Evolutionary conservation across 495 filamentous ascomycete genomes (phyloP).

Genomic region (Extremus antarcticus): DNA sequence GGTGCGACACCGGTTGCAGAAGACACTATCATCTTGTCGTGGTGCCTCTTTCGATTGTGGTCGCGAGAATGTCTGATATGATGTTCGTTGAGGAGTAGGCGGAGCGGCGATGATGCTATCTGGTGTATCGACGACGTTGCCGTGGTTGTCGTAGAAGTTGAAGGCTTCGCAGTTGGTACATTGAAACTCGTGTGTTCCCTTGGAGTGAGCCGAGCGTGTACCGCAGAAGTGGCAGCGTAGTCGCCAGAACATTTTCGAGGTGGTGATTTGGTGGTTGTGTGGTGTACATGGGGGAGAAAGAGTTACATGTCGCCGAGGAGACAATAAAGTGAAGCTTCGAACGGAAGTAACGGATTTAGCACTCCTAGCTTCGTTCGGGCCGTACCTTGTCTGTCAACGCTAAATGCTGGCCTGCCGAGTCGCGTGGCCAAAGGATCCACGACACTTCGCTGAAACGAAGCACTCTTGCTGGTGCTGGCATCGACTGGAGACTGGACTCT

Average conservation of each 20-base stretch:
- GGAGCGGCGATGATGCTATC: slow-evolving; percentile 34
- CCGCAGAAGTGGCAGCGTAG: slow-evolving; percentile 21
- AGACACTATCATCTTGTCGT: slow-evolving; percentile 32
- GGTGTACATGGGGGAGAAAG: not conserved
- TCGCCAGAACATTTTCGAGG: slow-evolving; percentile 7
- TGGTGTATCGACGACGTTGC: slow-evolving; percentile 82
- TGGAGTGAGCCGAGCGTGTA: slow-evolving; percentile 10
- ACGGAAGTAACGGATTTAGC: not conserved
- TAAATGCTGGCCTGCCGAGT: no score
- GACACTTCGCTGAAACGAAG: no score
- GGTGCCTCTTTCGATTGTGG: not conserved
- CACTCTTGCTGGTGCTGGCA: no score
- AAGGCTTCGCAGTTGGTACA: slow-evolving; percentile 67
- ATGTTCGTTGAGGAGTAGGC: not conserved
- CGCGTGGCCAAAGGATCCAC: no score
- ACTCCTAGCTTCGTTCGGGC: no score
- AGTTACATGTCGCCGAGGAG: not conserved
- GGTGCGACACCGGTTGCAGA: slow-evolving; percentile 67
- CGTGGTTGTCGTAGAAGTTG: slow-evolving; percentile 79
- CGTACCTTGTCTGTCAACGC: no score
- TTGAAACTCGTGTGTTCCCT: slow-evolving; percentile 22
- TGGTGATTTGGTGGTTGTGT: not conserved
- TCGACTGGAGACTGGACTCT: no score
- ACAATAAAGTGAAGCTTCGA: not conserved
- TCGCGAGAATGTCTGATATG: slow-evolving; percentile 12